These are phyloP conservation scores for Ophiostoma tasmaniense DNA, from an alignment of 2,329 filamentous ascomycete species.

Conservation along the genomic window DNA sequence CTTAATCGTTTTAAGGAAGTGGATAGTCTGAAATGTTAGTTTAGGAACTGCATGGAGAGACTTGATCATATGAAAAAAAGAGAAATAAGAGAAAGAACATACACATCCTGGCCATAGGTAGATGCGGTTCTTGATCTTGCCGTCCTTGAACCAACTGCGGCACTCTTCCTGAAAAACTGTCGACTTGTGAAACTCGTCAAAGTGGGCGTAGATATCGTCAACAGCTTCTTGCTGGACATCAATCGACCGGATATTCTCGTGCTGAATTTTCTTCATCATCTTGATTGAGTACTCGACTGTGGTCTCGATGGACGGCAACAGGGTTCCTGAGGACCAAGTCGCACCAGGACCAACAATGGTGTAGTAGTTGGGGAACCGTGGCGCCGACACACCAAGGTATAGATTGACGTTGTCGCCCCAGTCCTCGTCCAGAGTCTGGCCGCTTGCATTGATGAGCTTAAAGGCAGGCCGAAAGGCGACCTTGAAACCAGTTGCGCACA, in stretches of 20 bases:
- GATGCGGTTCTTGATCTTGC: slow-evolving; percentile 28
- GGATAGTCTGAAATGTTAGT: slow-evolving; percentile 11
- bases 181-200: slow-evolving; percentile 36
- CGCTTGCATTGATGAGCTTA: slow-evolving; percentile 14
- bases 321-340: slow-evolving; percentile 16
- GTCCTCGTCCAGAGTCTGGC: slow-evolving; percentile 21
- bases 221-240: slow-evolving; percentile 39
- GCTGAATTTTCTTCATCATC: slow-evolving; percentile 38
- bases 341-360: slow-evolving; percentile 18
- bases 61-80: not conserved
- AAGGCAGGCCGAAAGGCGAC: slow-evolving; percentile 29
- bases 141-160: slow-evolving; percentile 19
- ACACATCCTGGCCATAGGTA: slow-evolving; percentile 24
- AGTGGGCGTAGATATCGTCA: slow-evolving; percentile 41
- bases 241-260: slow-evolving; percentile 37
- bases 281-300: slow-evolving; percentile 28
- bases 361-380: slow-evolving; percentile 21
- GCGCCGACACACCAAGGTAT: slow-evolving; percentile 19
- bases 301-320: slow-evolving; percentile 19
- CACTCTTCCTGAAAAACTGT: slow-evolving; percentile 34
- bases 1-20: slow-evolving; percentile 21
- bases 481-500: slow-evolving; percentile 29
- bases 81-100: not conserved
- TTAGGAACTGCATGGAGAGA: not conserved
- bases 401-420: slow-evolving; percentile 23